phyloP scores from a whole-genome alignment of 139 green algal genomes.

The Chlorella sp. region DNA sequence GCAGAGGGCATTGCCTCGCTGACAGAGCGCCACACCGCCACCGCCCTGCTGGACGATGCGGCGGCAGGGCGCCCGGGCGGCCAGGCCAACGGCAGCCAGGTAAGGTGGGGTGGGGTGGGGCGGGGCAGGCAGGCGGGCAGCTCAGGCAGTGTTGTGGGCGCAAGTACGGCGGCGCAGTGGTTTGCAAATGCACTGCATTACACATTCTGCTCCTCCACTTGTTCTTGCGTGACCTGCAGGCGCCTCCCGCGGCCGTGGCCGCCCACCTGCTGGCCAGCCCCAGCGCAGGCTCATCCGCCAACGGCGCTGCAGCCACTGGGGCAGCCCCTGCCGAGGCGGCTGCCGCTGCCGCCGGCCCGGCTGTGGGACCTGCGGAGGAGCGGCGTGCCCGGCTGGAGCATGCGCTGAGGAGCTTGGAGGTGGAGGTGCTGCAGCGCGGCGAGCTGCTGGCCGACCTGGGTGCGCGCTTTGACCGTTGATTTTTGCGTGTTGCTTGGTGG shows the following conservation, averaged over 20 bases:
- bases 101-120: background rate
- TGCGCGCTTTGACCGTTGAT: background rate
- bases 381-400: constrained; percentile 65
- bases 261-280: background rate
- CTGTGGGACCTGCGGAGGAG: constrained; percentile 61
- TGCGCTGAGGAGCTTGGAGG: constrained; percentile 19
- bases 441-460: constrained; percentile 80
- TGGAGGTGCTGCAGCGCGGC: constrained; percentile 69
- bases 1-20: constrained; percentile 69
- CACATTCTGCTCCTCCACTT: too few relatives aligned
- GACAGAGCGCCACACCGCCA: constrained; percentile 52
- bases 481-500: background rate
- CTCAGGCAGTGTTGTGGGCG: too few relatives aligned
- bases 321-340: background rate
- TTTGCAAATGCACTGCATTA: too few relatives aligned
- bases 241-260: background rate
- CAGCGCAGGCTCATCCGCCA: background rate
- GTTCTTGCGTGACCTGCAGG: background rate
- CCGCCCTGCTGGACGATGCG: constrained; percentile 39
- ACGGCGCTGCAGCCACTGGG: background rate
- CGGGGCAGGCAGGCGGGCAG: background rate
- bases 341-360: background rate
- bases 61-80: background rate
- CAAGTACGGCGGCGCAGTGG: too few relatives aligned
- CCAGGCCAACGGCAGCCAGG: background rate